Conservation (phyloP, 768 basidiomycete species). For the Mycena haematopus region DNA sequence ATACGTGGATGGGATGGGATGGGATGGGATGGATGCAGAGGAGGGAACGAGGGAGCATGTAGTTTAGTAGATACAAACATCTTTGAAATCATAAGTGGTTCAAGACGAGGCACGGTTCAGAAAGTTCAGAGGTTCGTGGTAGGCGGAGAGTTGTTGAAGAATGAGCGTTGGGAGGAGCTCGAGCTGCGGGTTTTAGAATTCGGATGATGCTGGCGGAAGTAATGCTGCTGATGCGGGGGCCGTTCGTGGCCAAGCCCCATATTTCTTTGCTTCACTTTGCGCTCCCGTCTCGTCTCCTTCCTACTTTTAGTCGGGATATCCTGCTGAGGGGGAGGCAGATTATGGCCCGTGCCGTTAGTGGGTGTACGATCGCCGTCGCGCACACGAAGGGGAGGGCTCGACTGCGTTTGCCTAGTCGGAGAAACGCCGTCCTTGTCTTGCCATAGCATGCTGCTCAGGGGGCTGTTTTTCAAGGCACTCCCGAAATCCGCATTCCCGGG, state of each 20-base stretch:
- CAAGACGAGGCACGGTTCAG: background rate
- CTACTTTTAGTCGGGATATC: slow-evolving; percentile 56
- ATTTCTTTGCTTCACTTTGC: slow-evolving; percentile 70
- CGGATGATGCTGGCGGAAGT: slow-evolving; percentile 66
- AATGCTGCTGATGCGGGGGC: slow-evolving; percentile 55
- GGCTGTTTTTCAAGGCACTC: slow-evolving; percentile 60
- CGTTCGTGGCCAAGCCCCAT: slow-evolving; percentile 50
- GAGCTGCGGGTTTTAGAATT: slow-evolving; percentile 67
- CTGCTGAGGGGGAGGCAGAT: slow-evolving; percentile 43
- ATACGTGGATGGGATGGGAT: slow-evolving; percentile 10
- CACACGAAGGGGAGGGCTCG: slow-evolving; percentile 54
- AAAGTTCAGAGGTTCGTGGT: slow-evolving; percentile 17
- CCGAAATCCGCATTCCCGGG: slow-evolving; percentile 48
- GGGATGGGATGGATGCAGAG: slow-evolving; percentile 13
- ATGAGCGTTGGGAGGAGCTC: slow-evolving; percentile 57
- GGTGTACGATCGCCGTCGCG: slow-evolving; percentile 65
- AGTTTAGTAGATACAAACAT: slow-evolving; percentile 11
- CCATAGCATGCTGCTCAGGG: slow-evolving; percentile 65
- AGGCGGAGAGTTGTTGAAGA: slow-evolving; percentile 39
- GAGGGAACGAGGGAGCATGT: background rate
- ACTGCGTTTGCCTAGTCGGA: slow-evolving; percentile 32
- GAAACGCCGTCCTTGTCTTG: slow-evolving; percentile 37
- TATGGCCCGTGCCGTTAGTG: slow-evolving; percentile 43
- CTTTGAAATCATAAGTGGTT: slow-evolving; percentile 3
- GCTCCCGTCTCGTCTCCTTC: slow-evolving; percentile 71